Evolutionary conservation across 768 basidiomycete species (phyloP), one percentile per base, ranked within the genome.

Genomic region (Hericium erinaceus): DNA sequence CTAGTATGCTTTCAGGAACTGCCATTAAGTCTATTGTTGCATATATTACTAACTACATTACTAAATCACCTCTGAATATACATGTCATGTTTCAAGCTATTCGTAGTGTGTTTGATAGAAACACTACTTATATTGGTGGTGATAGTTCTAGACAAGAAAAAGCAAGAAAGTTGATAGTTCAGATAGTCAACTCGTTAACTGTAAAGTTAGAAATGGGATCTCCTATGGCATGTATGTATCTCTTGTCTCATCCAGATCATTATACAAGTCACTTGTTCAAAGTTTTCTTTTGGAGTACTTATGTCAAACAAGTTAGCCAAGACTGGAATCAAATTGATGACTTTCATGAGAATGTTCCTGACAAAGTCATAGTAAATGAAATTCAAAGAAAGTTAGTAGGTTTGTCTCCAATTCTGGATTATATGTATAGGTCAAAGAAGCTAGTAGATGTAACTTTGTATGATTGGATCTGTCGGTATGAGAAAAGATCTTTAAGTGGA

Each of bases 21-120:
- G 64, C 71, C 0, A 66, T 77, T 1, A 74, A 75, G 52, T 67
- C 72, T 15, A 65, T 74, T 2, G 57, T 75, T 0, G 62, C 68
- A 20, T 77, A 76, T 64, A 66, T 76, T 0, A 67, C 75, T 4
- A 74, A 79, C 39, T 79, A 79, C 61, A 67, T 78, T 0, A 76
- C 74, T 0, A 79, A 79, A 59, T 48, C 65, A 0, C 46, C 62
- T 2, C 57, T 79, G 13, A 78, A 76, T 48, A 74, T 71, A 0
- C 67, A 74, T 61, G 64, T 63, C 13, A 66, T 75, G 26, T 76
- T 77, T 64, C 66, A 74, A 0, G 57, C 69, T 8, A 60, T 72
- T 0, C 48, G 55, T 4, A 55, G 33, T 11, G 60, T 71, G 7
- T 67, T 70, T 59, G 39, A 61, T 3, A 67, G 54, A 48, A 64